These are phyloP conservation scores for Neurospora discreta DNA, from an alignment of 495 filamentous ascomycete species.

Conservation along the genomic window DNA sequence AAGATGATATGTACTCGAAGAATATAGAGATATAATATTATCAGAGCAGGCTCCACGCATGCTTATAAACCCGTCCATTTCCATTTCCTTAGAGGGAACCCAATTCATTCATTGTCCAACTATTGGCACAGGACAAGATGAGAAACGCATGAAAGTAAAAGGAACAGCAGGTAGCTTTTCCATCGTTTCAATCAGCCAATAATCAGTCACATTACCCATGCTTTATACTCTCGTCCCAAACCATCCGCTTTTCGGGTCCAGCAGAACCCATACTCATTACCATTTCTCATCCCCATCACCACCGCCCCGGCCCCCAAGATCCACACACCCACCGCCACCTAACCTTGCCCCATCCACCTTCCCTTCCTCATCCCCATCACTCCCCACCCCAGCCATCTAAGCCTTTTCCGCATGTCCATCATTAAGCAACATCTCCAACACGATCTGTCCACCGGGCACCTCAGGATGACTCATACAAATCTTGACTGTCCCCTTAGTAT, in stretches of 20 bases:
- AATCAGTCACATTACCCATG: background rate
- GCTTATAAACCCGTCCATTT: background rate
- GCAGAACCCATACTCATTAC: background rate
- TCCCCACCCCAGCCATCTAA: background rate
- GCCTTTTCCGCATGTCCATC: slow-evolving; percentile 76
- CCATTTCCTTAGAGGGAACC: background rate
- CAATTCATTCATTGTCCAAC: background rate
- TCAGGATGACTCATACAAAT: slow-evolving; percentile 93
- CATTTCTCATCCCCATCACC: background rate
- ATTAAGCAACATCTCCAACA: slow-evolving; percentile 87
- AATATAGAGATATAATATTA: background rate
- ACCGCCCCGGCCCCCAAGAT: background rate
- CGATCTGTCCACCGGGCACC: slow-evolving; percentile 65
- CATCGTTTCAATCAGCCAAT: background rate
- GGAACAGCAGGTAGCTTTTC: background rate
- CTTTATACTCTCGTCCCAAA: background rate
- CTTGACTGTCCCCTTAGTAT: slow-evolving; percentile 62
- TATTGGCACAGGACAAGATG: background rate
- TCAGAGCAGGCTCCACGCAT: background rate
- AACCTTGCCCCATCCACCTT: background rate
- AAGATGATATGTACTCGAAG: background rate
- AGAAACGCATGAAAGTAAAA: background rate
- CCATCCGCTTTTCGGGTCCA: background rate
- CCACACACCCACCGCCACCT: background rate
- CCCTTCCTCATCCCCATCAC: background rate